Conservation (phyloP, 2,329 filamentous ascomycete genomes). For the Alternaria sp. region DNA sequence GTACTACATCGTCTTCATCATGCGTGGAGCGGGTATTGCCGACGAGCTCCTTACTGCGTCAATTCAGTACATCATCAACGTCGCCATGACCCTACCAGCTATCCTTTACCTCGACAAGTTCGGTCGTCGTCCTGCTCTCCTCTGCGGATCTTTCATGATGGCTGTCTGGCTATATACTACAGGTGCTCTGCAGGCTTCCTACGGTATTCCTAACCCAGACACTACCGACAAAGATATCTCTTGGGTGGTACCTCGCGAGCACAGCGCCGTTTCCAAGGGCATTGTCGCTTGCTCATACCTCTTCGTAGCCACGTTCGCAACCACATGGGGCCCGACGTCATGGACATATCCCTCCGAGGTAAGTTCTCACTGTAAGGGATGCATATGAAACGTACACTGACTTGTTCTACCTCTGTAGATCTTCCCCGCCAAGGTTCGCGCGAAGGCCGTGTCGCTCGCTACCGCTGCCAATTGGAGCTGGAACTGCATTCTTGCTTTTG, state of each 20-base stretch:
- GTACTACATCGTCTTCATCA: slow-evolving; percentile 66
- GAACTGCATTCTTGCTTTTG: slow-evolving; percentile 51
- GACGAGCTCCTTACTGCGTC: slow-evolving; percentile 65
- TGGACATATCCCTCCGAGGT: slow-evolving; percentile 48
- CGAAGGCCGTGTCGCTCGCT: slow-evolving; percentile 50
- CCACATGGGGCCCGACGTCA: slow-evolving; percentile 48
- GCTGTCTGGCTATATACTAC: slow-evolving; percentile 66
- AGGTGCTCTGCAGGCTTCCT: slow-evolving; percentile 65
- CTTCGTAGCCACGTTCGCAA: slow-evolving; percentile 54
- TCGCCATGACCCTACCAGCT: slow-evolving; percentile 64
- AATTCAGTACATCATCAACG: slow-evolving; percentile 70
- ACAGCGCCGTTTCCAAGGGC: slow-evolving; percentile 61
- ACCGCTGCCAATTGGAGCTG: slow-evolving; percentile 50
- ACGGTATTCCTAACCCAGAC: slow-evolving; percentile 54
- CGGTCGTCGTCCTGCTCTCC: slow-evolving; percentile 64
- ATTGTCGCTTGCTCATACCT: slow-evolving; percentile 55
- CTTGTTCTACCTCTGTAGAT: slow-evolving; percentile 23
- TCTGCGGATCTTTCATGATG: slow-evolving; percentile 65
- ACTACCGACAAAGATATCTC: slow-evolving; percentile 54
- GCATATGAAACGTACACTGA: background rate
- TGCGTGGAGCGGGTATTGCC: slow-evolving; percentile 64
- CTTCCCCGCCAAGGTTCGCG: slow-evolving; percentile 50
- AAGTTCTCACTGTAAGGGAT: background rate
- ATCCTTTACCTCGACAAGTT: slow-evolving; percentile 66
- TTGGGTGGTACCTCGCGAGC: slow-evolving; percentile 63